Evolutionary conservation across 2,329 filamentous ascomycete genomes (phyloP), one percentile per base, ranked within the genome.

Genomic region (Fusarium brachygibbosum): DNA sequence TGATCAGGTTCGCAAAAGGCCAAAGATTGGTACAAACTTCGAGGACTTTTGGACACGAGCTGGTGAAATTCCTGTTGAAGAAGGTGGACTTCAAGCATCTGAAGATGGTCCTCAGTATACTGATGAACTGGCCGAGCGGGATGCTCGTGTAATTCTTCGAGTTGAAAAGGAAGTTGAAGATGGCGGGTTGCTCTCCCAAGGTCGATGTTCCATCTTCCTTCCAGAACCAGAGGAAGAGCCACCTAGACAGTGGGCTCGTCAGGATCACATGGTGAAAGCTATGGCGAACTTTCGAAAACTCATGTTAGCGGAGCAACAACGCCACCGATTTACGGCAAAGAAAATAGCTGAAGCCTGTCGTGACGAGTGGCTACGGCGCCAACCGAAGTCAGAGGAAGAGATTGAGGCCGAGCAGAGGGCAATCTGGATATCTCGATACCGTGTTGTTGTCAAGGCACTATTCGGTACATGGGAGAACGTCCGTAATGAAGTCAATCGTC

Each of bases 261-360:
- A 89, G 75, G 94, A 98, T 75, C 93, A 98, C 76, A 85, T 98
- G 54, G 84, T 92, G 45, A 90, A 90, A 46, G 94, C 97, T 65
- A 90, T 92, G 61, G 76, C 91, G 14, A 91, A 94, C 72, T 95
- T 98, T 72, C 89, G 93, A 48, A 92, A 90, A 73, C 84, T 98
- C 35, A 88, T 98, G 81, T 80, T 90, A 4, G 87, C 89, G 59
- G 96, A 99, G 78, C 92, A 94, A 71, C 88, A 88, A 67, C 86
- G 90, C 14, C 95, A 98, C 79, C 88, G 88, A 35, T 84, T 87
- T n/a, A 84, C 86, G 4, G 95, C 95, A 2, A 97, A 94, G 78
- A 88, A 88, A 54, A 79, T 97, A 54, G 95, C 95, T 2, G 88
- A 93, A 74, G 91, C 92, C 44, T 93, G 92, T 72, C 84, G 90